A percentile compares a stretch with the other conserved stretches of the same genome.
Evolutionary conservation across 2,329 filamentous ascomycete genomes (phyloP).

Genomic region (Septoria linicola): DNA sequence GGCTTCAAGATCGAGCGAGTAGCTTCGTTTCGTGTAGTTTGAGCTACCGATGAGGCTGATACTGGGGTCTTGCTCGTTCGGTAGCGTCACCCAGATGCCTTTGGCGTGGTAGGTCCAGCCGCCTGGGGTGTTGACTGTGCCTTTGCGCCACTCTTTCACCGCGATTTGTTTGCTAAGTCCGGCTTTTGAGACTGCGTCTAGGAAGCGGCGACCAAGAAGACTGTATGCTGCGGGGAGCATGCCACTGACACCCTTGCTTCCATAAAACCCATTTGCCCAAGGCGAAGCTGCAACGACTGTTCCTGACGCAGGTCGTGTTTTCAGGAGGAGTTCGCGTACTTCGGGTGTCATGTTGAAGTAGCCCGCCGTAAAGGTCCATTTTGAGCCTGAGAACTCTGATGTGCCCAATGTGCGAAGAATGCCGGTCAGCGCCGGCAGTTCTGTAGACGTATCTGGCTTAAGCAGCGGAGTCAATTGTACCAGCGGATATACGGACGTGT

Average conservation of each 20-base stretch:
- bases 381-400: conserved; percentile 64
- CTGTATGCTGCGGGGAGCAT: conserved; percentile 92
- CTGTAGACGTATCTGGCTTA: conserved; percentile 76
- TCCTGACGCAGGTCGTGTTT: conserved; percentile 66
- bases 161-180: conserved; percentile 60
- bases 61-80: conserved; percentile 62
- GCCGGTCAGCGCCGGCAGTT: conserved; percentile 75
- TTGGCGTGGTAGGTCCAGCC: conserved; percentile 99
- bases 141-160: conserved; percentile 84
- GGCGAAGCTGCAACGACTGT: conserved; percentile 91
- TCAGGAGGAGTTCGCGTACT: conserved; percentile 75
- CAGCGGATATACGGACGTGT: conserved; percentile 79
- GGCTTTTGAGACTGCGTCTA: conserved; percentile 60
- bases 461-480: conserved; percentile 86
- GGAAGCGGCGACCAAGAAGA: conserved; percentile 77
- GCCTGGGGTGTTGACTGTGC: conserved; percentile 73
- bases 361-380: conserved; percentile 95
- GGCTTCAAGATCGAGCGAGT: conserved; percentile 86
- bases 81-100: conserved; percentile 83
- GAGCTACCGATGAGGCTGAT: conserved; percentile 85
- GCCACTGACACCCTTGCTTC: conserved; percentile 81
- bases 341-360: conserved; percentile 96
- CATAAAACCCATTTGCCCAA: conserved; percentile 92
- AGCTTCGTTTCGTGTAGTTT: conserved; percentile 94
- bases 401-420: conserved; percentile 68